phyloP scores from a whole-genome alignment of 129 eudicot species.

The Rutidosis leptorrhynchoides region DNA sequence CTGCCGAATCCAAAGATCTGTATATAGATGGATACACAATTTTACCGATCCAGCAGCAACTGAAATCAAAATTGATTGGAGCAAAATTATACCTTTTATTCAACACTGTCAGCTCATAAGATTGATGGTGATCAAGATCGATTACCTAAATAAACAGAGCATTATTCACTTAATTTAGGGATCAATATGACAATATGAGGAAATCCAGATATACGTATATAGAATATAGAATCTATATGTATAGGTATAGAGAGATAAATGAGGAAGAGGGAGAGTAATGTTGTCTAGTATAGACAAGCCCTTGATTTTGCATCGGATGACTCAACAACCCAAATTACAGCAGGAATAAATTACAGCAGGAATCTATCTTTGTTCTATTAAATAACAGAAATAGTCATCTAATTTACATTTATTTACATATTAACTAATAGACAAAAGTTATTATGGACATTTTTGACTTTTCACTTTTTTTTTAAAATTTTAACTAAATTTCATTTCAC shows the following conservation, averaged over 20 bases:
- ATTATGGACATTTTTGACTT: no score
- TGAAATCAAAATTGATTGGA: neutral
- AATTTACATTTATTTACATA: no score
- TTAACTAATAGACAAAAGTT: no score
- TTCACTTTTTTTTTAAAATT: no score
- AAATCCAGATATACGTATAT: conserved; percentile 8
- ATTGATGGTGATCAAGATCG: neutral
- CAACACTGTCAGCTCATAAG: neutral
- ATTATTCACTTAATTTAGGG: neutral
- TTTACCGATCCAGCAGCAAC: neutral
- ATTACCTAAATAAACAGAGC: neutral
- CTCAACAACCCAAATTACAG: neutral
- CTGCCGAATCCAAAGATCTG: conserved; percentile 4
- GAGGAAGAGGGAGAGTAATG: neutral
- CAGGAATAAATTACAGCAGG: no score
- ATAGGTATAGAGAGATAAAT: neutral
- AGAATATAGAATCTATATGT: neutral
- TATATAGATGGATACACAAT: neutral
- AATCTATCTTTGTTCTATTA: neutral
- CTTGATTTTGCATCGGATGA: neutral
- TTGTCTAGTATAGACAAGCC: conserved; percentile 1
- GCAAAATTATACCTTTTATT: conserved; percentile 1
- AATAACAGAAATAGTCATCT: neutral
- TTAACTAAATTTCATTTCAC: no score
- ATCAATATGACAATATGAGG: neutral